Evolutionary conservation across 345 rosid species (phyloP).

Genomic region (Cardamine chenopodiifolia): DNA sequence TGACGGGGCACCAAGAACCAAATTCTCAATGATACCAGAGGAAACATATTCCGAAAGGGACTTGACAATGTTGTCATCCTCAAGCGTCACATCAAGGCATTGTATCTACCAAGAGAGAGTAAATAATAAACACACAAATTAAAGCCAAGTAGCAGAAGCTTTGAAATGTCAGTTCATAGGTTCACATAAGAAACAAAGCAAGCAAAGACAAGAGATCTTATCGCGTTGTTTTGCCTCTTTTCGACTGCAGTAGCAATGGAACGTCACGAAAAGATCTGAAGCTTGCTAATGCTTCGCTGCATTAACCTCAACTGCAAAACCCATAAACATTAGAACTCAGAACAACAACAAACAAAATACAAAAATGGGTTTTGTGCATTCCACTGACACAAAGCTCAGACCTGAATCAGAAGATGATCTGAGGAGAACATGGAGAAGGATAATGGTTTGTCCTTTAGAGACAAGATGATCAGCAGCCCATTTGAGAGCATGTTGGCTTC

Average conservation of each 20-base stretch:
- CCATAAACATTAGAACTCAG: conserved; percentile 5
- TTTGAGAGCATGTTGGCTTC: conserved; percentile 76
- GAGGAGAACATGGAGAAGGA: conserved; percentile 67
- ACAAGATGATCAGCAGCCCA: conserved; percentile 85
- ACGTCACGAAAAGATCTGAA: conserved; percentile 68
- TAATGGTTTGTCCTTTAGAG: conserved; percentile 62
- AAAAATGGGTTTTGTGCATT: not conserved
- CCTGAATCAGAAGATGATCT: conserved; percentile 42
- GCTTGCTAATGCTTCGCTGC: conserved; percentile 51
- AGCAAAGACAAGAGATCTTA: not conserved
- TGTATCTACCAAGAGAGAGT: conserved; percentile 51
- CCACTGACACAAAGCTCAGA: not conserved
- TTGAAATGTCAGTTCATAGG: not conserved
- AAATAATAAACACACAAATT: not conserved
- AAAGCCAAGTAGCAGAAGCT: not conserved
- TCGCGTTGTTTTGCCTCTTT: conserved; percentile 58
- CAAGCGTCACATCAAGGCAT: conserved; percentile 65
- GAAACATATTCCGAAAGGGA: conserved; percentile 74
- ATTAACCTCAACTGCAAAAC: conserved; percentile 29
- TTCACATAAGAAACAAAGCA: not conserved
- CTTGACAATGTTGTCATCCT: conserved; percentile 65
- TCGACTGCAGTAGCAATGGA: conserved; percentile 85
- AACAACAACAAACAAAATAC: not conserved
- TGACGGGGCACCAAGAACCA: conserved; percentile 82
- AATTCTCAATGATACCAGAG: conserved; percentile 65